phyloP scores from a whole-genome alignment of 768 basidiomycete genomes.

The Xerocomus potaroensis region DNA sequence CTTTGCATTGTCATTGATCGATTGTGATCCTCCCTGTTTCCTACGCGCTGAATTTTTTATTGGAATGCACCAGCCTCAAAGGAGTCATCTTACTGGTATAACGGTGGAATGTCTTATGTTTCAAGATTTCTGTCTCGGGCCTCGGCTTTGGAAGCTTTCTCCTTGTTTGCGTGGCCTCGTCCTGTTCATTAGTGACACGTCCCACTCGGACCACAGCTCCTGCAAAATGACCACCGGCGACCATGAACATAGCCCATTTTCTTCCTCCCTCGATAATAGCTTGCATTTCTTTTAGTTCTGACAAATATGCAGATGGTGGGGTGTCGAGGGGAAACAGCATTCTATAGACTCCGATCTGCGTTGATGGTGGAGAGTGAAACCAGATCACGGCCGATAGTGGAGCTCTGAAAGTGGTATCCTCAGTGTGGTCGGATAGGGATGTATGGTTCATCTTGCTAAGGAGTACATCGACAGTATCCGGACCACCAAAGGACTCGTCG shows the following conservation, averaged over 20 bases:
- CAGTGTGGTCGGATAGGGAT: conserved; percentile 45
- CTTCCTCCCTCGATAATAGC: conserved; percentile 48
- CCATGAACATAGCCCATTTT: conserved; percentile 94
- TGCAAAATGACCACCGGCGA: conserved; percentile 97
- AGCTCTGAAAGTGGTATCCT: conserved; percentile 32
- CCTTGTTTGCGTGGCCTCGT: conserved; percentile 34
- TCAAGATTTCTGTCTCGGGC: conserved; percentile 75
- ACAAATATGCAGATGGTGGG: conserved; percentile 45
- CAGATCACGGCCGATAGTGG: conserved; percentile 74
- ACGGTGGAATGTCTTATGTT: conserved; percentile 95
- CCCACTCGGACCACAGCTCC: conserved; percentile 81
- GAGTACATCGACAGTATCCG: conserved; percentile 64
- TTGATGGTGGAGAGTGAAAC: conserved; percentile 85
- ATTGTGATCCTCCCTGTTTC: conserved; percentile 96
- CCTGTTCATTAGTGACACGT: conserved; percentile 43
- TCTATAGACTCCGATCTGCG: conserved; percentile 87
- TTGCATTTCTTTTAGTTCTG: conserved; percentile 67
- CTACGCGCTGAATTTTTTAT: conserved; percentile 67
- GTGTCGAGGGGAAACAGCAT: conserved; percentile 57
- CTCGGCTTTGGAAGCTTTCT: conserved; percentile 63
- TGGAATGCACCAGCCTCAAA: conserved; percentile 1
- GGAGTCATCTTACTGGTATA: conserved; percentile 78
- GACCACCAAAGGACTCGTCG: conserved; percentile 50
- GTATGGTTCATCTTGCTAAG: conserved; percentile 55
- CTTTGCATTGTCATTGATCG: conserved; percentile 88